Evolutionary conservation across 148 eudicot species (phyloP).

Genomic region (Fagopyrum homotropicum): DNA sequence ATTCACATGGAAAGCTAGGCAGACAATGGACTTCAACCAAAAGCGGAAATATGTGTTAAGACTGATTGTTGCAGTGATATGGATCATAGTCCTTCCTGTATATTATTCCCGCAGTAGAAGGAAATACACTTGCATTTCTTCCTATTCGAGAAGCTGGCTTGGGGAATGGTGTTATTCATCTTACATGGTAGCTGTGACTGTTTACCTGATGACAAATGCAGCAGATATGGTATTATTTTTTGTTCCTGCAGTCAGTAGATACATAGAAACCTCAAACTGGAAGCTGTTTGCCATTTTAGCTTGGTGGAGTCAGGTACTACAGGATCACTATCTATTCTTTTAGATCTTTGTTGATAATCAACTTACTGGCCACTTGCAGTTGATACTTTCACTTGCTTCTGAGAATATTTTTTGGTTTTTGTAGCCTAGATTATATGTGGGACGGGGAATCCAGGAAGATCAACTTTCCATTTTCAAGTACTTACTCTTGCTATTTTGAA

Average conservation of each 20-base stretch:
- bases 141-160: constrained; percentile 58
- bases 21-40: constrained; percentile 49
- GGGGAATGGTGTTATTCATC: constrained; percentile 98
- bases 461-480: constrained; percentile 79
- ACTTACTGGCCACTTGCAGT: background rate
- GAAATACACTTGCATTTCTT: constrained; percentile 68
- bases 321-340: background rate
- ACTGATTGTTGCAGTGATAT: constrained; percentile 55
- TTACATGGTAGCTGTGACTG: constrained; percentile 75
- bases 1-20: constrained; percentile 86
- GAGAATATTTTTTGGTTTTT: constrained; percentile 16
- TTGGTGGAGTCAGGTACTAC: constrained; percentile 87
- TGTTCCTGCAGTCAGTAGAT: constrained; percentile 80
- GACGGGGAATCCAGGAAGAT: constrained; percentile 97
- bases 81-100: constrained; percentile 81
- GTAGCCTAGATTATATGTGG: constrained; percentile 80
- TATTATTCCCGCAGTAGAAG: constrained; percentile 62
- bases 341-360: background rate
- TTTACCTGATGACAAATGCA: constrained; percentile 72
- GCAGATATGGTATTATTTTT: constrained; percentile 79
- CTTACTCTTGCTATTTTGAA: constrained; percentile 19
- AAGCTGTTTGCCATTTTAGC: constrained; percentile 51
- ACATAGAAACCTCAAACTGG: constrained; percentile 81
- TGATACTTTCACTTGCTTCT: background rate
- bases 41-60: constrained; percentile 44